Evolutionary conservation across 768 basidiomycete species (phyloP).

Genomic region (Suillus subluteus): DNA sequence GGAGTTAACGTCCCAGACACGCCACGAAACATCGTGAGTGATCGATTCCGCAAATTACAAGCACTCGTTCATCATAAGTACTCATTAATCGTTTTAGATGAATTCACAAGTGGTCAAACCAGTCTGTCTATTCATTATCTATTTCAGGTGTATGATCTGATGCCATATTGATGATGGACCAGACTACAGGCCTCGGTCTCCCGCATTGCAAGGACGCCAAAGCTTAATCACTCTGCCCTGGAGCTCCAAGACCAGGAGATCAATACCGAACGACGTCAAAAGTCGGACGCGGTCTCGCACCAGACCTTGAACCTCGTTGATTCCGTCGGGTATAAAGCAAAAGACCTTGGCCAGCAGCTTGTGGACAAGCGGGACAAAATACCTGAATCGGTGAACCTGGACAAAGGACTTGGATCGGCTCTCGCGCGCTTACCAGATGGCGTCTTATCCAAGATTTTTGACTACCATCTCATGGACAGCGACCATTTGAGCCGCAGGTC

Average conservation of each 20-base stretch:
- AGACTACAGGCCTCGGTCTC: background rate
- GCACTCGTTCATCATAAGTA: background rate
- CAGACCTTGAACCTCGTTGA: no score
- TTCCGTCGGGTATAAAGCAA: no score
- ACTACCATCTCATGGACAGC: background rate
- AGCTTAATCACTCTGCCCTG: no score
- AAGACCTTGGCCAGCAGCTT: background rate
- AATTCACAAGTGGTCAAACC: background rate
- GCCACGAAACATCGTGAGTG: background rate
- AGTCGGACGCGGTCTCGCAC: no score
- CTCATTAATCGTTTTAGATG: background rate
- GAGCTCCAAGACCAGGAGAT: no score
- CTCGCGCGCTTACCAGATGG: background rate
- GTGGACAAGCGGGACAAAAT: background rate
- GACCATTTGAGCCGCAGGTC: background rate
- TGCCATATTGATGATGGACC: background rate
- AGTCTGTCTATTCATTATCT: background rate
- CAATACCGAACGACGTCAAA: no score
- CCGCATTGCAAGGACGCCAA: no score
- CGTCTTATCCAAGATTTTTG: background rate
- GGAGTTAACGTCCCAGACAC: background rate
- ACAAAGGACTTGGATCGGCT: background rate
- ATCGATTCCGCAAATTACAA: background rate
- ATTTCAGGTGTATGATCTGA: background rate
- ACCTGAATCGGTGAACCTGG: background rate